Evolutionary conservation across 768 basidiomycete species (phyloP).

Genomic region (Leccinellum luteum): DNA sequence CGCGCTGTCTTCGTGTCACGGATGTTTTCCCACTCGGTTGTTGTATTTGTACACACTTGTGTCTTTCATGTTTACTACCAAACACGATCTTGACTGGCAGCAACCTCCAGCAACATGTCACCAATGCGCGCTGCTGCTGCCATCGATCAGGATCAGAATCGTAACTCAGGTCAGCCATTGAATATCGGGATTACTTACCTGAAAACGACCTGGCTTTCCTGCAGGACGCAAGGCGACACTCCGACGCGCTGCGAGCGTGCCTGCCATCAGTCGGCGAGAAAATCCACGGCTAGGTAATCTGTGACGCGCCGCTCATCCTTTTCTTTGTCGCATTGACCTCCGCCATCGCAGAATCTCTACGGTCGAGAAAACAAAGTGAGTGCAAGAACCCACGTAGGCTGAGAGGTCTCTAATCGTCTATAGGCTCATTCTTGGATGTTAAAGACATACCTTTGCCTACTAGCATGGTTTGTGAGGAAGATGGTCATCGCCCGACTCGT

Average conservation of each 20-base stretch:
- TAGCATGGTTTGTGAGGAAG: conserved; percentile 13
- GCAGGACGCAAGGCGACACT: conserved; percentile 13
- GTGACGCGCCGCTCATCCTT: neutral
- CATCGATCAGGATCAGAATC: neutral
- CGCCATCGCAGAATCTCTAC: conserved; percentile 12
- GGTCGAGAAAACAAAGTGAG: conserved; percentile 18
- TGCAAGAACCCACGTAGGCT: neutral
- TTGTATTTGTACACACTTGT: neutral
- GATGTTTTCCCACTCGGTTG: neutral
- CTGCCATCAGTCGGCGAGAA: conserved; percentile 10
- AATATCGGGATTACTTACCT: conserved; percentile 1
- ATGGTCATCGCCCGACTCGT: conserved; percentile 1
- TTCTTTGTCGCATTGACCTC: conserved; percentile 9
- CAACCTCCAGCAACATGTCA: conserved; percentile 10
- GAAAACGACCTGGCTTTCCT: conserved; percentile 1
- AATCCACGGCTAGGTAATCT: conserved; percentile 13
- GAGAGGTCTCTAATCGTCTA: neutral
- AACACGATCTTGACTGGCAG: neutral
- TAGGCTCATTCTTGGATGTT: conserved; percentile 13
- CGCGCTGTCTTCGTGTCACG: neutral
- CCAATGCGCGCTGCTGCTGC: neutral
- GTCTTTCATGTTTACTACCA: neutral
- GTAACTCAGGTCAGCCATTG: conserved; percentile 18
- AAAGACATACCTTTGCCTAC: conserved; percentile 2
- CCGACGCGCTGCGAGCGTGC: conserved; percentile 18